Evolutionary conservation across 108 stramenopile genomes (phyloP).

Genomic region (Cyclotella sp.): DNA sequence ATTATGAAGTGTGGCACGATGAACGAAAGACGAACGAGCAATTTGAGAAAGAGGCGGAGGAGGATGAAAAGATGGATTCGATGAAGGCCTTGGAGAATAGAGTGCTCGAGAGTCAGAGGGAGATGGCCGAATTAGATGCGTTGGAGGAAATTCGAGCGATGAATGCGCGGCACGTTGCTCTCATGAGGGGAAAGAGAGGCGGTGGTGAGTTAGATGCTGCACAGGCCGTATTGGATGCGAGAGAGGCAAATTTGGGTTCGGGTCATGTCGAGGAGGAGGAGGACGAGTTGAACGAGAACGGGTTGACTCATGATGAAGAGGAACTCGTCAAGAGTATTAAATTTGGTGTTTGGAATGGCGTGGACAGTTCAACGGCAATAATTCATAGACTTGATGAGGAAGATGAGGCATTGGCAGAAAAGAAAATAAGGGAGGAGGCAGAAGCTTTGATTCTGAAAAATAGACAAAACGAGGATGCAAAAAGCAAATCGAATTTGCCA

Average conservation of each 20-base stretch:
- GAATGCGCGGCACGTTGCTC: conserved; percentile 73
- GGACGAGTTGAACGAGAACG: conserved; percentile 68
- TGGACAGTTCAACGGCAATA: background rate
- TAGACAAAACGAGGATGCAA: conserved; percentile 32
- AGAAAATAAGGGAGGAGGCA: conserved; percentile 55
- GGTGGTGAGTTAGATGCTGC: conserved; percentile 55
- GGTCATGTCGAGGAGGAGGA: conserved; percentile 23
- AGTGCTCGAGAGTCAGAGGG: conserved; percentile 92
- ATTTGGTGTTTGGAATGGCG: conserved; percentile 56
- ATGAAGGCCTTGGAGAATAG: conserved; percentile 97
- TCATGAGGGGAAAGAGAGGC: conserved; percentile 48
- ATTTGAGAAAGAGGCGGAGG: conserved; percentile 70
- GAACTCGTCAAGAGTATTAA: conserved; percentile 73
- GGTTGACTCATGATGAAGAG: conserved; percentile 80
- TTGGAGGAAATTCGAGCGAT: conserved; percentile 94
- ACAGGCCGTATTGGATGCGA: conserved; percentile 61
- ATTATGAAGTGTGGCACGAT: conserved; percentile 95
- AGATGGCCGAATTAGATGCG: conserved; percentile 95
- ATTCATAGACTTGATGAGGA: conserved; percentile 62
- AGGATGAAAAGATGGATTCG: conserved; percentile 88
- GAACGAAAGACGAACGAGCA: conserved; percentile 74
- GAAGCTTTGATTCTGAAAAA: conserved; percentile 50
- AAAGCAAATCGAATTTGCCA: conserved; percentile 33
- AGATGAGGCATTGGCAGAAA: conserved; percentile 73
- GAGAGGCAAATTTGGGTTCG: conserved; percentile 46